Base-by-base conservation (phyloP, 441 rosid species). In the Croton setiger region DNA sequence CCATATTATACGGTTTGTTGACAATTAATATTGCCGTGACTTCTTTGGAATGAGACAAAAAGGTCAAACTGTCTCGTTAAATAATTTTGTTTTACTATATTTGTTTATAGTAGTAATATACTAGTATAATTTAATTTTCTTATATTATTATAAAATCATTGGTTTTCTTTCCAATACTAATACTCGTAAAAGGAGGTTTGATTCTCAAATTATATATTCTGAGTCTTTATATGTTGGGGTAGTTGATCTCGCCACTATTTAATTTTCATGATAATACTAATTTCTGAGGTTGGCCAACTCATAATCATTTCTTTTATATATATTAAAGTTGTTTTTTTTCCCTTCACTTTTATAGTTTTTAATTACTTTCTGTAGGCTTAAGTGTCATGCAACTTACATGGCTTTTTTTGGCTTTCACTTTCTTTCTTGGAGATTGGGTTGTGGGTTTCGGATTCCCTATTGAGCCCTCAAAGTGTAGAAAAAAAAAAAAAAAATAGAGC, bases 241-340 rank as follows among this genome's bases (percentile, higher is more conserved):
- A 58, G 17, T 2, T 33, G 5, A 27, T 37, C 27, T 3, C 17
- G 17, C 0, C 9, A 39, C 15, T 17, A 10, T 64, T 63, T 61
- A 57, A 66, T 8, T 57, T 60, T 12, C 43, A 59, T 58, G 35
- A 62, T 73, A 55, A 69, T 59, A 57, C 47, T 63, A 43, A 53
- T 57, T 72, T 11, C 17, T 44, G 27, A 45, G 59, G 51, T 59
- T 74, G 75, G 37, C 71, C 75, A 71, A 60, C 55, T 12, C 72
- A 13, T 51, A 49, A 67, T 63, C 70, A 74, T 64, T 59, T 1
- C 47, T 47, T 31, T 0, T 39, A 2, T 18, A 45, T n/a, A 3
- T 18, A 53, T 31, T 67, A 67, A 63, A 59, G 70, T 18, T 20
- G 18, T 12, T 43, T 62, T 44, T 56, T 20, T n/a, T n/a, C n/a